Evolutionary conservation across 2,329 filamentous ascomycete species (phyloP).

Genomic region (Aspergillus sp.): DNA sequence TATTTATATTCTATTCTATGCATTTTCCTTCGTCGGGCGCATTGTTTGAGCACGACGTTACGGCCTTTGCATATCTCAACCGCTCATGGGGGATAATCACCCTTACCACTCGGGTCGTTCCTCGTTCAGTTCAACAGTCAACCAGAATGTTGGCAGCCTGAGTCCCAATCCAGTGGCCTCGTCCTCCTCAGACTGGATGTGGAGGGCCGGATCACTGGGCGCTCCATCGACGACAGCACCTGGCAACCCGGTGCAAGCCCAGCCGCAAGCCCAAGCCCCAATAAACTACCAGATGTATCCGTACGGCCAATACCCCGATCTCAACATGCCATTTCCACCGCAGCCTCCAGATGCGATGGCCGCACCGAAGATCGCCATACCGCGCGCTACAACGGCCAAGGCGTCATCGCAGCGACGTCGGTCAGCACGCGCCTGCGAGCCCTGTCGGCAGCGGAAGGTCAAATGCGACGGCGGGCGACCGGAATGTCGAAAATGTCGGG

Average conservation of each 20-base stretch:
- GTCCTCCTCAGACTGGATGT: conserved; percentile 13
- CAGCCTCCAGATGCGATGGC: not conserved
- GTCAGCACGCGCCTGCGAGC: conserved; percentile 35
- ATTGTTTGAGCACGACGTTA: not conserved
- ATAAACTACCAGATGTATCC: conserved; percentile 8
- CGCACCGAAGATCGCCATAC: conserved; percentile 30
- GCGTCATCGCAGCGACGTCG: conserved; percentile 24
- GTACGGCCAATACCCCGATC: conserved; percentile 3
- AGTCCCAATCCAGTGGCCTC: conserved; percentile 3
- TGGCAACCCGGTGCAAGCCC: not conserved
- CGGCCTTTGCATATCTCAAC: not conserved
- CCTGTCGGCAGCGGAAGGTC: conserved; percentile 36
- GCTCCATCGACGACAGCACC: not conserved
- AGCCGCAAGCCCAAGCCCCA: not conserved
- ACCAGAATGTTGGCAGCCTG: not conserved
- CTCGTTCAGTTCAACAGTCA: not conserved
- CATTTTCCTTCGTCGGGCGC: not conserved
- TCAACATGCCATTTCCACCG: not conserved
- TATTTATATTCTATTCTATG: not conserved
- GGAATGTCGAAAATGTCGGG: conserved; percentile 28
- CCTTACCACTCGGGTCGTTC: not conserved
- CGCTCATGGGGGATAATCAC: not conserved
- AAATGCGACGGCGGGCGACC: conserved; percentile 36
- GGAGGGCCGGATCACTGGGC: conserved; percentile 4
- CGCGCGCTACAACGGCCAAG: conserved; percentile 23